phyloP scores from a whole-genome alignment of 805 yeast species.

The Cyberlindnera nakhonratchasimensis region DNA sequence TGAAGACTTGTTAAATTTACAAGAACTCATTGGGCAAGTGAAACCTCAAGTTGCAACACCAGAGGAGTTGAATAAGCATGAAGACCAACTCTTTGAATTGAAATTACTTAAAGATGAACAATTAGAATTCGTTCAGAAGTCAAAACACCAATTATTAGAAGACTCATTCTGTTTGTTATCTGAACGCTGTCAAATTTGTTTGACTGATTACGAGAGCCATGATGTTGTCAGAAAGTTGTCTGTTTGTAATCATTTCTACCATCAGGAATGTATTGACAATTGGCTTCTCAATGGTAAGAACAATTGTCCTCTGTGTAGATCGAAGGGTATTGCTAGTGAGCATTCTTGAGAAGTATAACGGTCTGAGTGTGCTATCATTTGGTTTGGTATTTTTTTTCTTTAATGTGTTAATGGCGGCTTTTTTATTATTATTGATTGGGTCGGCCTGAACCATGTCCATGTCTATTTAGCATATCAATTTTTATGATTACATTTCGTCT shows the following conservation, averaged over 20 bases:
- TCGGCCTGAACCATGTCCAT: too few species aligned
- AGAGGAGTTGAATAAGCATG: slow-evolving; percentile 40
- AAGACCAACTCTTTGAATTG: slow-evolving; percentile 30
- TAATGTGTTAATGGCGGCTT: too few species aligned
- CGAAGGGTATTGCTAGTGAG: slow-evolving; percentile 36
- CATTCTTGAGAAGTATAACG: too few species aligned
- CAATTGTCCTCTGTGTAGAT: slow-evolving; percentile 56
- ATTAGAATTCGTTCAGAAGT: not conserved
- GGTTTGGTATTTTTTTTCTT: too few species aligned
- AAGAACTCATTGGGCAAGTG: slow-evolving; percentile 45
- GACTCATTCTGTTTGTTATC: not conserved
- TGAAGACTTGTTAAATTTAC: slow-evolving; percentile 46
- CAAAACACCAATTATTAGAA: not conserved
- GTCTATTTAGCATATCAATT: too few species aligned
- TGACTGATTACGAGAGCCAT: slow-evolving; percentile 43
- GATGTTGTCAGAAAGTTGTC: slow-evolving; percentile 45
- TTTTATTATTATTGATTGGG: too few species aligned
- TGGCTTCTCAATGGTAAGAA: slow-evolving; percentile 54
- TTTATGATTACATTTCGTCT: too few species aligned
- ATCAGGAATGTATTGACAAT: slow-evolving; percentile 52
- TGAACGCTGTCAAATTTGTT: slow-evolving; percentile 46
- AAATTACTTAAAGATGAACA: not conserved
- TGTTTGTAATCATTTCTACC: slow-evolving; percentile 50
- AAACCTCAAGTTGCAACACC: slow-evolving; percentile 41
- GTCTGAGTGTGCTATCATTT: too few species aligned